These are phyloP conservation scores for Mycena epipterygia DNA, from an alignment of 768 basidiomycete genomes.

Conservation along the genomic window DNA sequence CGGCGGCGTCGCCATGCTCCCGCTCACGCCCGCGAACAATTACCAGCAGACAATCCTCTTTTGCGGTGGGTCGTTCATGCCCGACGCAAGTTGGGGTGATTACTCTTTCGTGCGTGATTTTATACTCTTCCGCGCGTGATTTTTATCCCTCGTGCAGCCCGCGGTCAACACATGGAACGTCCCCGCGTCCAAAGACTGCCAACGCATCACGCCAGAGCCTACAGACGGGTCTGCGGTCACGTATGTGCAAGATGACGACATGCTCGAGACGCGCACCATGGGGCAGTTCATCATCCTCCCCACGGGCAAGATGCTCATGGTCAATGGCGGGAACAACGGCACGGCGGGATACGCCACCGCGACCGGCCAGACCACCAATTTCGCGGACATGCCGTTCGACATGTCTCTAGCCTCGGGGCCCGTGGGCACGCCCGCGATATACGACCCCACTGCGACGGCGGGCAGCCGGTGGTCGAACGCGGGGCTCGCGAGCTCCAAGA, in stretches of 20 bases:
- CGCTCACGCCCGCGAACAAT: constrained; percentile 90
- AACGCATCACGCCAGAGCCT: constrained; percentile 90
- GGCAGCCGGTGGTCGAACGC: constrained; percentile 83
- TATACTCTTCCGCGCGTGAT: too few species aligned
- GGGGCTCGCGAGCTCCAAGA: constrained; percentile 70
- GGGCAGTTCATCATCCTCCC: constrained; percentile 91
- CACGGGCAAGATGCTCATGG: constrained; percentile 80
- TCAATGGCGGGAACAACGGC: constrained; percentile 89
- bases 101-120: too few species aligned
- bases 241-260: constrained; percentile 81
- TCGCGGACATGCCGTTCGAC: constrained; percentile 73
- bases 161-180: constrained; percentile 80
- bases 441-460: constrained; percentile 78
- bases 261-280: constrained; percentile 87
- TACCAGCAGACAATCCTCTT: constrained; percentile 90
- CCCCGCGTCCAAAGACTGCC: constrained; percentile 80
- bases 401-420: constrained; percentile 87
- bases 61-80: constrained; percentile 91
- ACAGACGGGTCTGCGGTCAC: constrained; percentile 69
- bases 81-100: constrained; percentile 77
- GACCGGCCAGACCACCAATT: constrained; percentile 61
- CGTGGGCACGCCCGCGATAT: constrained; percentile 83
- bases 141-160: too few species aligned
- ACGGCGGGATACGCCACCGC: constrained; percentile 88
- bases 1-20: constrained; percentile 90